Evolutionary conservation across 352 stramenopile genomes (phyloP), one percentile per base, ranked within the genome.

Genomic region (Pilasporangium apinafurcum): DNA sequence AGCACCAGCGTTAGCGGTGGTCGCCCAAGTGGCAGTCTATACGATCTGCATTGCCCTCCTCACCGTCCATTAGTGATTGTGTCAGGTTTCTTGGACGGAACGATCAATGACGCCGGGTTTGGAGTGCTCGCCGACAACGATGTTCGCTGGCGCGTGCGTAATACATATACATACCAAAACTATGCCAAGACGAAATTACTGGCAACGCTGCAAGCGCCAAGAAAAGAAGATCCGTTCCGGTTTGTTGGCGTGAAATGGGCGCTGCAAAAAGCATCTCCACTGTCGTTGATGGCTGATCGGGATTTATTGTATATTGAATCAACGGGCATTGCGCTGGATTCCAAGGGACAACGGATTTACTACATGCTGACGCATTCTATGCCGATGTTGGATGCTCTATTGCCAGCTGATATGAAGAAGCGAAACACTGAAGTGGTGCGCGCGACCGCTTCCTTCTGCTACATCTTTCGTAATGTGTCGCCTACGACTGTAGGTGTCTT

Each of bases 401-500:
- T n/a, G n/a, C n/a, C n/a, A n/a, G n/a, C n/a, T n/a, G n/a, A n/a
- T n/a, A n/a, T n/a, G n/a, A n/a, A n/a, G n/a, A n/a, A n/a, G n/a
- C n/a, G n/a, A n/a, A n/a, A n/a, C n/a, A n/a, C n/a, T n/a, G 59
- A 77, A 37, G 51, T 78, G n/a, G 56, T 74, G 5, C 69, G 69
- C 14, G 38, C 61, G 3, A 74, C 62, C 17, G 46, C 77, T 30
- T 79, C 66, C 3, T 68, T 71, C 33, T 83, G 69, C 55, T 71
- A 68, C 51, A 74, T 77, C 30, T 62, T 65, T 42, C 59, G 68
- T 4, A 63, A 79, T 38, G 37, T 59, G 9, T 44, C 57, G n/a
- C 43, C 62, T 8, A 40, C 53, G 24, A 57, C 62, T 33, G 66
- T 79, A 22, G 66, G 72, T 41, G 56, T 74, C 10, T 83, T 70